Percentiles rank a stretch among this genome's conserved stretches.
Evolutionary conservation across 1,139 yeast species (phyloP).

Genomic region (Kodamaea sp.): DNA sequence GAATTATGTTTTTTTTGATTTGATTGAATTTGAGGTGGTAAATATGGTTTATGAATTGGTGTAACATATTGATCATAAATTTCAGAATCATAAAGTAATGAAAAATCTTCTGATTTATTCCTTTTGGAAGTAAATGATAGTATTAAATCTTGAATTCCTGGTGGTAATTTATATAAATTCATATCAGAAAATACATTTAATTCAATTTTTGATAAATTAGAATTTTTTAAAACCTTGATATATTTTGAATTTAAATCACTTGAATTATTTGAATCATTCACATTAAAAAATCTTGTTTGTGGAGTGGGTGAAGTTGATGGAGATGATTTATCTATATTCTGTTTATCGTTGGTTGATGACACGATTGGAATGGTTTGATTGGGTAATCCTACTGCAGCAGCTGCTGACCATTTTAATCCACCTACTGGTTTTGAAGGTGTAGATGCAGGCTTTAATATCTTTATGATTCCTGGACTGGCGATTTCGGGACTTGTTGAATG

Average conservation of each 20-base stretch:
- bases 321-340: constrained; percentile 8
- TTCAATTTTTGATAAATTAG: constrained; percentile 32
- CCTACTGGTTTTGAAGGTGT: constrained; percentile 64
- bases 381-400: constrained; percentile 48
- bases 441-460: constrained; percentile 63
- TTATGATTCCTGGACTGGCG: constrained; percentile 22
- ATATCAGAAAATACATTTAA: constrained; percentile 35
- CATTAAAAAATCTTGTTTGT: neutral
- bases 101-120: constrained; percentile 22
- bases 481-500: constrained; percentile 14
- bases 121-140: constrained; percentile 48
- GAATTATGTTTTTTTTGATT: constrained; percentile 9
- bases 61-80: constrained; percentile 28
- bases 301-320: constrained; percentile 9
- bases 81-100: constrained; percentile 25
- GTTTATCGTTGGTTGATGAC: neutral
- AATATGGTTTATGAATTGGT: constrained; percentile 38
- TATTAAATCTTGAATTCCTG: constrained; percentile 68
- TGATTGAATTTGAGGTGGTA: constrained; percentile 32
- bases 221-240: constrained; percentile 29
- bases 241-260: constrained; percentile 18
- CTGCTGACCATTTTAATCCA: constrained; percentile 67
- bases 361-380: constrained; percentile 3
- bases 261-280: neutral
- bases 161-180: constrained; percentile 53